Evolutionary conservation across 768 basidiomycete species (phyloP).

Genomic region (Flagelloscypha sp.): DNA sequence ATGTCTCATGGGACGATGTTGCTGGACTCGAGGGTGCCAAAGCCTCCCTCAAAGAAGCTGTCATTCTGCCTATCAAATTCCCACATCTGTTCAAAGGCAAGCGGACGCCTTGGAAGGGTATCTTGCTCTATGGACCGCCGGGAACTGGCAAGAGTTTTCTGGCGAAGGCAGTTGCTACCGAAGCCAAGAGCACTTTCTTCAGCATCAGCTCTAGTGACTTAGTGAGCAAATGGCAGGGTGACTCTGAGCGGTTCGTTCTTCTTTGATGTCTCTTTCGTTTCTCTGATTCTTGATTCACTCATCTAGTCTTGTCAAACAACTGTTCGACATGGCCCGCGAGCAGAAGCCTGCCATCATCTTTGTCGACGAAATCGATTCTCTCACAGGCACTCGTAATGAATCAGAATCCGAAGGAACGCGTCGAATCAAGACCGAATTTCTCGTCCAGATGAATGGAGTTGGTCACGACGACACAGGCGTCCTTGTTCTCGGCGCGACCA

Average conservation of each 20-base stretch:
- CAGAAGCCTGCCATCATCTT: conserved; percentile 98
- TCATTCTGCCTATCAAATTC: conserved; percentile 99
- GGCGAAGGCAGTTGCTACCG: conserved; percentile 97
- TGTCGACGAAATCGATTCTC: conserved; percentile 96
- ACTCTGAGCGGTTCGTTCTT: conserved; percentile 77
- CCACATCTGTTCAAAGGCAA: conserved; percentile 98
- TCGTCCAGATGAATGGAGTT: conserved; percentile 98
- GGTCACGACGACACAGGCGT: conserved; percentile 97
- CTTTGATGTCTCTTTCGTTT: conserved; percentile 2
- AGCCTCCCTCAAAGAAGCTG: conserved; percentile 93
- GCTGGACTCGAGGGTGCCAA: conserved; percentile 94
- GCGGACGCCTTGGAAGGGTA: conserved; percentile 95
- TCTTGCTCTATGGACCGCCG: conserved; percentile 93
- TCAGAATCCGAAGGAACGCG: conserved; percentile 97
- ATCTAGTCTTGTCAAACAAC: conserved; percentile 82
- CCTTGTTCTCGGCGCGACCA: conserved; percentile 93
- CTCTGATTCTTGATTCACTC: conserved; percentile 2
- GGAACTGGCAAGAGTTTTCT: conserved; percentile 96
- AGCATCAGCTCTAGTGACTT: conserved; percentile 91
- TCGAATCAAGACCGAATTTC: conserved; percentile 94
- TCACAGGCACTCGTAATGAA: conserved; percentile 91
- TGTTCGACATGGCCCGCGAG: conserved; percentile 94
- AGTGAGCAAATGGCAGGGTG: conserved; percentile 99
- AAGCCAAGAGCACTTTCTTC: conserved; percentile 99
- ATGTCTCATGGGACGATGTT: conserved; percentile 98